Base-by-base conservation (phyloP, 768 basidiomycete species). In the Lepiota venenata region DNA sequence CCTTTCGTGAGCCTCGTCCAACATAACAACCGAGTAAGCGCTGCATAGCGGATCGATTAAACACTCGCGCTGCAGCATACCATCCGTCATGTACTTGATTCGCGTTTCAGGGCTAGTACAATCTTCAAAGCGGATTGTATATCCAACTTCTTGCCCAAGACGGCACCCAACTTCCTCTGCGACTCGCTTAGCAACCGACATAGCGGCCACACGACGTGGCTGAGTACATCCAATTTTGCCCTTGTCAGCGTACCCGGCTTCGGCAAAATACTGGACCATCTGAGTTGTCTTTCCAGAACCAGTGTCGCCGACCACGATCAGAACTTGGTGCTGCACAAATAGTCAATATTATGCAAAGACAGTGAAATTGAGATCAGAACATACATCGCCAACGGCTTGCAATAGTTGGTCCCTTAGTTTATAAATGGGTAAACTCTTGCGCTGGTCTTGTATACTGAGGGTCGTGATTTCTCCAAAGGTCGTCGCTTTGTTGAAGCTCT, bases 51-150 rank as follows among this genome's bases (percentile, higher is more conserved):
- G 96, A 64, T 99, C 97, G 65, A 98, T 91, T 50, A 99, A 75
- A 59, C 89, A 93, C 76, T 99, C 97, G 72, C 97, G 84, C 64
- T 98, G 92, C 21, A 99, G 80, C 93, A 99, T 98, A 75, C 97
- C 97, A 66, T 98, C 97, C 64, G 97, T 99, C 97, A 99, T 98
- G 80, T 97, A 99, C 71, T 98, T 99, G 80, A 99, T 99, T 65
- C 90, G 86, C 2, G 97, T 98, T 72, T 99, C 97, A 3, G 97
- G 96, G 65, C 93, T 90, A 5, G 97, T 98, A 71, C 96, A 94
- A 70, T 99, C 97, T 74, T 99, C 97, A 69, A 99, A 99, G 75
- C 97, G 96, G 62, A 99, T 98, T 5, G 91, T 91, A 68, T 99
- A 99, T 6, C 97, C 97, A 57, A 99, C 96, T 69, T 98, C 97